These are phyloP conservation scores for Leptomonas pyrrhocoris DNA, from an alignment of 208 protist species.

Conservation along the genomic window DNA sequence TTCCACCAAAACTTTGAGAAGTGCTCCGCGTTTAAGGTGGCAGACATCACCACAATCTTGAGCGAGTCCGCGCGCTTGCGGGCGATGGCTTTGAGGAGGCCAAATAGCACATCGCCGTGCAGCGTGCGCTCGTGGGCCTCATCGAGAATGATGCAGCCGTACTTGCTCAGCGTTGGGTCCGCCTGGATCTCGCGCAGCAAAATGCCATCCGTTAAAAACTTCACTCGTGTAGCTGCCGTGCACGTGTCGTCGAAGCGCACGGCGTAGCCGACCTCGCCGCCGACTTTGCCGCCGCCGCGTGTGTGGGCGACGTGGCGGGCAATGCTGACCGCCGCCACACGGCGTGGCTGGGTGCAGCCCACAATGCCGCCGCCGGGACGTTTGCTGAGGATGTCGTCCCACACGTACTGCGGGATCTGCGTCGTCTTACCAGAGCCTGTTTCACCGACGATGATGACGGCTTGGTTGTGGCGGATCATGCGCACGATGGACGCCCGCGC, in stretches of 20 bases:
- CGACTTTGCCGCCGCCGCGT: constrained; percentile 73
- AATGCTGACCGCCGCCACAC: constrained; percentile 97
- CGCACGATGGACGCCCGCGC: constrained; percentile 76
- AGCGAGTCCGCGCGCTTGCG: constrained; percentile 65
- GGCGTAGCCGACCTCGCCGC: constrained; percentile 91
- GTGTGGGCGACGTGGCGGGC: constrained; percentile 93
- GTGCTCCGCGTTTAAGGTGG: constrained; percentile 95
- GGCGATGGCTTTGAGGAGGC: constrained; percentile 88
- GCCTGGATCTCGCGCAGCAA: constrained; percentile 95
- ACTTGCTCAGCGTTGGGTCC: constrained; percentile 91
- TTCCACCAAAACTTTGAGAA: constrained; percentile 96
- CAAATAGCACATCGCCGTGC: constrained; percentile 93
- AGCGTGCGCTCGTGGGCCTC: constrained; percentile 99
- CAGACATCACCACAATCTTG: constrained; percentile 97
- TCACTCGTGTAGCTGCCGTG: constrained; percentile 84
- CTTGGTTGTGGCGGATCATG: constrained; percentile 80
- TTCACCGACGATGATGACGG: constrained; percentile 93
- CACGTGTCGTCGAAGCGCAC: constrained; percentile 96
- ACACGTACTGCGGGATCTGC: constrained; percentile 95
- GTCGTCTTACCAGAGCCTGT: too few species aligned
- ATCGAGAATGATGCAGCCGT: constrained; percentile 99
- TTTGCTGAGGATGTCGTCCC: constrained; percentile 81
- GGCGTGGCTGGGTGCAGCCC: constrained; percentile 96
- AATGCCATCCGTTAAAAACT: constrained; percentile 98
- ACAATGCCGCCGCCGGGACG: constrained; percentile 58